Conservation (phyloP, 1,284 basidiomycete genomes). For the Hemileia vastatrix region DNA sequence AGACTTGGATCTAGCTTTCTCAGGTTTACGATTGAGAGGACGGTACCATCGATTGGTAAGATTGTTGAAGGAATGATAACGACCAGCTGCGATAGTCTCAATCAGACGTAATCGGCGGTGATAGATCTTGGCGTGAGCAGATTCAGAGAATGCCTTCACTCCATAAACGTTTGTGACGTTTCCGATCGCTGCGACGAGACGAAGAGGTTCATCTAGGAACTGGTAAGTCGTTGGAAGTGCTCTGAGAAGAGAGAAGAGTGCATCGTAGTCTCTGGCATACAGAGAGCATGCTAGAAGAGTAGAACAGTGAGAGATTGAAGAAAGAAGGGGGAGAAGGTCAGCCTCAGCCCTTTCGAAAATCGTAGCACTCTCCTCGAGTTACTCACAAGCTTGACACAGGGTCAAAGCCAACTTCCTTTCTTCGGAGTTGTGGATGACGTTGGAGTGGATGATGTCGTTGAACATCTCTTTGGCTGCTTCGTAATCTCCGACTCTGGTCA, state of each 20-base stretch:
- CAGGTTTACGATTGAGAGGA: neutral
- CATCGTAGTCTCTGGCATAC: constrained; percentile 51
- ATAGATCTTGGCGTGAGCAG: constrained; percentile 63
- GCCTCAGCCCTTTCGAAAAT: neutral
- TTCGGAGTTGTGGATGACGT: constrained; percentile 59
- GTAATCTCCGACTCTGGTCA: constrained; percentile 56
- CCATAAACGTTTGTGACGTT: constrained; percentile 58
- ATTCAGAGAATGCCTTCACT: constrained; percentile 62
- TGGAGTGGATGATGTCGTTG: constrained; percentile 65
- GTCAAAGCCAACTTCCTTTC: too few species aligned
- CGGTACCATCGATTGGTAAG: neutral
- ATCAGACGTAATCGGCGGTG: constrained; percentile 24
- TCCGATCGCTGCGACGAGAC: constrained; percentile 61
- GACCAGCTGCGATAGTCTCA: neutral
- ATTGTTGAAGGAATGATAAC: neutral
- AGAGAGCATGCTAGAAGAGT: constrained; percentile 58
- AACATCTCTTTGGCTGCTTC: constrained; percentile 67
- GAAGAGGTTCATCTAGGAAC: constrained; percentile 69
- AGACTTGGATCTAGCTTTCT: neutral
- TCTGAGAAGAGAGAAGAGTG: constrained; percentile 60
- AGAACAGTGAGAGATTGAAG: too few species aligned
- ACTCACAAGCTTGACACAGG: constrained; percentile 31
- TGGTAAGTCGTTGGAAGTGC: constrained; percentile 60
- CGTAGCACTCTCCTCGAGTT: neutral
- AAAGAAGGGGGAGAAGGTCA: neutral